Evolutionary conservation across 2,329 filamentous ascomycete species (phyloP), one percentile per base, ranked within the genome.

Genomic region (Thelonectria blattea): DNA sequence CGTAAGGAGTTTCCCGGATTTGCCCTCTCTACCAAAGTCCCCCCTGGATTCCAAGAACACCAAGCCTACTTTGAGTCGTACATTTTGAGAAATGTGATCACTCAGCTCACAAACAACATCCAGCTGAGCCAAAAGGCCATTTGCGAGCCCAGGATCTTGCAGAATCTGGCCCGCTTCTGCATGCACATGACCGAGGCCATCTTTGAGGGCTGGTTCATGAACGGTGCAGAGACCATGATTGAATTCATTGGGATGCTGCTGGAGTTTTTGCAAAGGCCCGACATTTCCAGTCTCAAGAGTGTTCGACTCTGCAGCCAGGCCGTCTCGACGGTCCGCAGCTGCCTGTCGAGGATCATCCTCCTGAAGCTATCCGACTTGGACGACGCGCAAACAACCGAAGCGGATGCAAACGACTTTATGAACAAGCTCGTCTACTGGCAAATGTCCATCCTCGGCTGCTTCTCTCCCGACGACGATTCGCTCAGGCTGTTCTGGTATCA

Each of bases 31-130:
- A 80, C 91, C 54, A 97, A 95, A 73, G 90, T 94, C 0, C 95
- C 96, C 1, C 92, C 95, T 1, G 93, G 94, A 0, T 97, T 96
- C 70, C 87, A 94, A 67, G 95, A 98, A 72, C 93, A 98, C 68
- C 93, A 97, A 70, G 92, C 93, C 0, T 96, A 93, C 73, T 97
- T 99, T 66, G 92, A 96, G 72, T 96, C 95, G 0, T 97, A 93
- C 72, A 80, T 98, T 3, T 80, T 98, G 18, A 86, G 88, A 27
- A 90, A 89, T 65, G 88, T 91, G 0, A 84, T 97, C 47, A 84
- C 87, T 3, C 86, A 90, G 30, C 78, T 97, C 15, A 85, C 86
- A 34, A 90, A 85, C 58, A 82, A 86, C 20, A 83, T 98, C 9
- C 87, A 91, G 61, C 77, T 89, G 2, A 86, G 93, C 64, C 87